Evolutionary conservation across 1,284 basidiomycete species (phyloP).

Genomic region (Leccinum griseonigrum): DNA sequence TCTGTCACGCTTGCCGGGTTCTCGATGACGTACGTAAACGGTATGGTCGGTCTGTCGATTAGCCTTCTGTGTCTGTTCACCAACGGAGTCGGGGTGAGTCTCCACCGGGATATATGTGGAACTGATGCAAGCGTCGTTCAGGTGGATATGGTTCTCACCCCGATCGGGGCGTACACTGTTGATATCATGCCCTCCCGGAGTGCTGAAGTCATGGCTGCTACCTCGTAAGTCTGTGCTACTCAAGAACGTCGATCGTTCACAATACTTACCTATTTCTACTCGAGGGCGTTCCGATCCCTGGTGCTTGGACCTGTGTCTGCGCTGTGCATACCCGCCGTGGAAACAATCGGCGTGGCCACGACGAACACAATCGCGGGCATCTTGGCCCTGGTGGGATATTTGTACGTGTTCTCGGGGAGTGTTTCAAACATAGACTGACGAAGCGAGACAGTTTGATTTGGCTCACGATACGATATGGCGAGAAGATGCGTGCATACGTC

Average conservation of each 20-base stretch:
- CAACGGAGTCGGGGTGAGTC: conserved; percentile 49
- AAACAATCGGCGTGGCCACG: conserved; percentile 23
- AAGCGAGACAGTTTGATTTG: conserved; percentile 6
- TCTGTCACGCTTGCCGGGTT: conserved; percentile 26
- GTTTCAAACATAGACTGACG: neutral
- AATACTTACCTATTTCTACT: conserved; percentile 10
- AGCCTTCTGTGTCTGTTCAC: conserved; percentile 44
- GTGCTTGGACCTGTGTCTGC: conserved; percentile 27
- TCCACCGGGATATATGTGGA: neutral
- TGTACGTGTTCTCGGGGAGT: conserved; percentile 32
- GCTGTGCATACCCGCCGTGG: conserved; percentile 40
- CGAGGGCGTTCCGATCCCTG: conserved; percentile 43
- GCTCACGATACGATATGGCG: conserved; percentile 45
- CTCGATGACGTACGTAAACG: conserved; percentile 36
- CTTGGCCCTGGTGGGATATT: conserved; percentile 44
- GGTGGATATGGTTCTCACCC: conserved; percentile 49
- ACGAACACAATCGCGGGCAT: conserved; percentile 49
- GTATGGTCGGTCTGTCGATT: conserved; percentile 39
- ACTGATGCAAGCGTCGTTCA: conserved; percentile 9
- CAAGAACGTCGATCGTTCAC: neutral
- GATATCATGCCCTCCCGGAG: conserved; percentile 52
- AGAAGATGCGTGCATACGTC: conserved; percentile 43
- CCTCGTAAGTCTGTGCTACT: conserved; percentile 28
- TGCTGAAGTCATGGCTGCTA: conserved; percentile 51
- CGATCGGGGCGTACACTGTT: conserved; percentile 55